Evolutionary conservation across 1,284 basidiomycete genomes (phyloP), one percentile per base, ranked within the genome.

Genomic region (Lignosus rhinocerotis): DNA sequence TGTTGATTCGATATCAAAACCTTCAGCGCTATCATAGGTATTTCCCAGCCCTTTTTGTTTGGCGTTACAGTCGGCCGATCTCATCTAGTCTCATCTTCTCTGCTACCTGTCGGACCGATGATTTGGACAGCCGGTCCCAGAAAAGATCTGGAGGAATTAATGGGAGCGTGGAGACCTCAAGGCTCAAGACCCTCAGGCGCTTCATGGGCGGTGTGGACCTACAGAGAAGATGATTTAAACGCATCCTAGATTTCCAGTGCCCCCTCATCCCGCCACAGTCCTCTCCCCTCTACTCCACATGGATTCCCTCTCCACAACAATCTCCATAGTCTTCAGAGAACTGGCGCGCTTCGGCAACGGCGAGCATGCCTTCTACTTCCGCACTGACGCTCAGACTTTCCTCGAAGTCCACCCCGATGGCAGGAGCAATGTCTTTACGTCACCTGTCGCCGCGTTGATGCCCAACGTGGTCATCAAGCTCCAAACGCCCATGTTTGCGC

Each of bases 31-130:
- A 58, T 60, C 56, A 47, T 60, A n/a, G n/a, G n/a, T n/a, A 53
- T 56, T 56, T 56, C n/a, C 17, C 30, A 25, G 51, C 42, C 30
- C 51, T 58, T 50, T 57, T 43, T 19, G 25, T 30, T 49, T 17
- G 34, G 45, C 53, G 49, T 45, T 43, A 21, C 17, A 17, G 8
- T 16, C 48, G 10, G 43, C 53, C 53, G 61, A 63, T 63, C 61
- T 19, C 56, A 63, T 63, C 61, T 63, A 58, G 60, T 63, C 61
- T 19, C 56, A 63, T 63, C 61, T 63, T 58, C 53, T 42, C 31
- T 41, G 4, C 21, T 32, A 46, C n/a, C 21, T 50, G 32, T 54
- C 60, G 58, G 61, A 31, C 61, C 61, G 61, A 55, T 42, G 46
- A 31, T 46, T 3, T 46, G 52, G 52, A 44, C 44, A 19, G 38